Conservation (phyloP, 805 yeast genomes). For the Teunomyces kruisii region DNA sequence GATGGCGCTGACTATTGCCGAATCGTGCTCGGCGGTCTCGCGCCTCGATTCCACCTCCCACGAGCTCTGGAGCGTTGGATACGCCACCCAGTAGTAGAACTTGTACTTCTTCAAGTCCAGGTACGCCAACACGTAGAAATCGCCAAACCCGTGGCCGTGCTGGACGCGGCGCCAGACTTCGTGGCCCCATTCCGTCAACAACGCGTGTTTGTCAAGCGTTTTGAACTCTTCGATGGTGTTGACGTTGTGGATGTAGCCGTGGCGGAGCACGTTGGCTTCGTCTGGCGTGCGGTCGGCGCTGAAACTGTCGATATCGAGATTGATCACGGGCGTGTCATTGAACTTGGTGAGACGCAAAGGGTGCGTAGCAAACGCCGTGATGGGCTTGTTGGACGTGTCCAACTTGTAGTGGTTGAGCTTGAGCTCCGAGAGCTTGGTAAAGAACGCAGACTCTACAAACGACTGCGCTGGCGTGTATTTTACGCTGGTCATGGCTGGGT, state of each 20-base stretch:
- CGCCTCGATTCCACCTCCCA: constrained; percentile 37
- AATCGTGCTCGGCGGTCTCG: constrained; percentile 6
- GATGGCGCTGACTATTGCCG: neutral
- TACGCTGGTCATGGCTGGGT: too few relatives aligned
- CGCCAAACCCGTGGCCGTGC: constrained; percentile 14
- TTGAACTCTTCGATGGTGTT: constrained; percentile 90
- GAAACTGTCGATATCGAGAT: constrained; percentile 35
- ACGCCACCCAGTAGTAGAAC: constrained; percentile 87
- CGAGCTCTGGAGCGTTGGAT: constrained; percentile 59
- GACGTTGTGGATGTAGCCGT: constrained; percentile 46
- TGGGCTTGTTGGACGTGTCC: constrained; percentile 44
- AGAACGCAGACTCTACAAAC: constrained; percentile 84
- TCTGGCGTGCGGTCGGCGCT: constrained; percentile 2
- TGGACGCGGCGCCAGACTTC: constrained; percentile 18
- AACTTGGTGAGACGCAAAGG: constrained; percentile 34
- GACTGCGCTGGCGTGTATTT: constrained; percentile 59
- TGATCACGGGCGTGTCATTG: constrained; percentile 34
- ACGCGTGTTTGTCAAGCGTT: constrained; percentile 56
- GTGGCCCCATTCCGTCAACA: constrained; percentile 46
- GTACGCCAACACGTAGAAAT: constrained; percentile 53
- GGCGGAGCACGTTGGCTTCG: constrained; percentile 12
- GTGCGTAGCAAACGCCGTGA: constrained; percentile 46
- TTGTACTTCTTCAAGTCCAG: constrained; percentile 88
- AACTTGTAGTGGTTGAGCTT: constrained; percentile 76
- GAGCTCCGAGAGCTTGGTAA: constrained; percentile 66